Evolutionary conservation across 257 asterid species (phyloP).

Genomic region (Solanum verrucosum): DNA sequence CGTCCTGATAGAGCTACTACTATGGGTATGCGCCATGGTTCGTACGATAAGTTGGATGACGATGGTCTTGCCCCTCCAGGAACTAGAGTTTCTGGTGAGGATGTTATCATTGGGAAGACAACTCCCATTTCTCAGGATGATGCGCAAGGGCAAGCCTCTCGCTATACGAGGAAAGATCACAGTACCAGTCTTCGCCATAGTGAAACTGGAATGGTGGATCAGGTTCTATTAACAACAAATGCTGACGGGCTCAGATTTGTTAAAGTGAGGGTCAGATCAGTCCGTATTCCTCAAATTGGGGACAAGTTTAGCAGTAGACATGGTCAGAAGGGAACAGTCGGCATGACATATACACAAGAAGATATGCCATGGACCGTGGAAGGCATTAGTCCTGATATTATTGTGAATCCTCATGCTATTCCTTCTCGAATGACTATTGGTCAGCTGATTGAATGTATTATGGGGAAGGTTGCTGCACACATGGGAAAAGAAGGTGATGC

Average conservation of each 20-base stretch:
- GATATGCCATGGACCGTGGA: slow-evolving; percentile 98
- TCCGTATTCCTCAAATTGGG: slow-evolving; percentile 92
- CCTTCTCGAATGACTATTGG: slow-evolving; percentile 99
- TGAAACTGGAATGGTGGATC: slow-evolving; percentile 94
- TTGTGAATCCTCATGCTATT: slow-evolving; percentile 93
- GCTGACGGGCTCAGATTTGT: slow-evolving; percentile 95
- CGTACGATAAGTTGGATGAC: slow-evolving; percentile 89
- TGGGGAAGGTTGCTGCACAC: slow-evolving; percentile 98
- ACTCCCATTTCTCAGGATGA: slow-evolving; percentile 88
- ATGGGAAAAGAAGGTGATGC: slow-evolving; percentile 99
- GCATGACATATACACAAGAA: slow-evolving; percentile 96
- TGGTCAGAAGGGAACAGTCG: slow-evolving; percentile 96
- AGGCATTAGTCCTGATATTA: slow-evolving; percentile 86
- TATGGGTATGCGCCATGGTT: slow-evolving; percentile 99
- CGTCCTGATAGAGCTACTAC: slow-evolving; percentile 87
- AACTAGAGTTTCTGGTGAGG: slow-evolving; percentile 91
- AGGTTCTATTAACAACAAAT: slow-evolving; percentile 81
- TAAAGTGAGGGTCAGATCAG: slow-evolving; percentile 90
- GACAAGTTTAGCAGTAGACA: slow-evolving; percentile 95
- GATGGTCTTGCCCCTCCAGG: slow-evolving; percentile 99
- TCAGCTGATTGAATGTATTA: slow-evolving; percentile 90
- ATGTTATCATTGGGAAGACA: slow-evolving; percentile 93
- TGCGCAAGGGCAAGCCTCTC: slow-evolving; percentile 73
- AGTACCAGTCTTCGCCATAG: slow-evolving; percentile 96
- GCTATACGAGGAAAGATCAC: slow-evolving; percentile 90